Conservation (phyloP, 2,329 filamentous ascomycete species). For the Arthrobotrys megalospora region DNA sequence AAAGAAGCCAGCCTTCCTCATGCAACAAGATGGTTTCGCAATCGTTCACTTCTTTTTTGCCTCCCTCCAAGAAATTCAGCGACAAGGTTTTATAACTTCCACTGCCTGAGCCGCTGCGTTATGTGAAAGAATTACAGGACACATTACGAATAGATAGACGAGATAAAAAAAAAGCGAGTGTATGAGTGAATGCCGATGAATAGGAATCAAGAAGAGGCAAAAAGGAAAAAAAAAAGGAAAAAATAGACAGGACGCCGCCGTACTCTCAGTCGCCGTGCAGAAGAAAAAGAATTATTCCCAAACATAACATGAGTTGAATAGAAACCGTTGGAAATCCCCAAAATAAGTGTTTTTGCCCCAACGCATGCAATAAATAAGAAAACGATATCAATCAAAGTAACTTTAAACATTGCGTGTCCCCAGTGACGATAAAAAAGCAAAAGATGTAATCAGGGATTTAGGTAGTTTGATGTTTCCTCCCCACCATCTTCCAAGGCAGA, state of each 20-base stretch:
- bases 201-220: background rate
- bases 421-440: constrained; percentile 6
- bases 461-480: background rate
- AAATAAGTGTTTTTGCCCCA: constrained; percentile 5
- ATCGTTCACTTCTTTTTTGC: background rate
- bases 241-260: constrained; percentile 40
- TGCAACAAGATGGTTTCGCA: constrained; percentile 12
- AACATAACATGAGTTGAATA: constrained; percentile 44
- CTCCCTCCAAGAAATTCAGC: background rate
- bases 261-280: constrained; percentile 43
- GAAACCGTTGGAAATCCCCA: constrained; percentile 17
- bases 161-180: background rate
- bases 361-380: constrained; percentile 19
- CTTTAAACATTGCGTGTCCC: background rate
- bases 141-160: background rate
- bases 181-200: background rate
- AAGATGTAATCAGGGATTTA: background rate
- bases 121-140: background rate
- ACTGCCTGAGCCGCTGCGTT: background rate
- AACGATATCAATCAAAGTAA: background rate
- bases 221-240: constrained; percentile 25
- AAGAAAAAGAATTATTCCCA: constrained; percentile 33
- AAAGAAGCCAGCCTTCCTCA: background rate
- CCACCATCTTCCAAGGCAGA: constrained; percentile 20
- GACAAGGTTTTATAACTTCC: background rate